Base-by-base conservation (phyloP, 345 rosid species). In the Populus deltoides region DNA sequence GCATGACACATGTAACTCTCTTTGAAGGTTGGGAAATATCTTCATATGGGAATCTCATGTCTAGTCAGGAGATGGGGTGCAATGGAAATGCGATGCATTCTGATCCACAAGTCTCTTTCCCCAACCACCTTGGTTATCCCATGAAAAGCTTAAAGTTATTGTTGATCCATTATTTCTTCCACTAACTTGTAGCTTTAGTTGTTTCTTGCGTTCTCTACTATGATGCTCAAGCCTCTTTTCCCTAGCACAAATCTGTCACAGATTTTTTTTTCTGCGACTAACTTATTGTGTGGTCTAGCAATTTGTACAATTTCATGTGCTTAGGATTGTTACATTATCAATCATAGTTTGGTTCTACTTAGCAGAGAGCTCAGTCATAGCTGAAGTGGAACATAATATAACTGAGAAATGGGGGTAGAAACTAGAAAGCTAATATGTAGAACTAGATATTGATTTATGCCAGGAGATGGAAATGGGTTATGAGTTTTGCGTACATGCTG, bases 41-140 rank as follows among this genome's bases (percentile, higher is more conserved):
- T 89, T 84, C 82, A 86, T 79, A 62, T 81, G 86, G 88, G 84
- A 81, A 78, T 84, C 85, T 86, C 82, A 82, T 82, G 43, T 82
- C 86, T 81, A 55, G 68, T 88, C 80, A 49, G 90, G 84, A 84
- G 89, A 86, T 79, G 59, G 81, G 91, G 86, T 88, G 90, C 92
- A 83, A 88, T 83, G 82, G 87, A 90, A 86, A 85, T 82, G 81
- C 79, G 81, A 86, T 87, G 86, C 86, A 81, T 84, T 86, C 79
- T 87, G 83, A 86, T 90, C 83, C 84, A 89, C 92, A 91, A 90
- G 98, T 92, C 90, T 89, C 86, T 85, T 70, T 81, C 78, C 88
- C 85, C 47, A 41, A 41, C 80, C 83, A 35, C 80, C 81, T 86
- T 74, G 69, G 53, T 74, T 70, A 59, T 70, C 45, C 69, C 24